phyloP scores from a whole-genome alignment of 257 asterid genomes.

The Solanum sitiens region DNA sequence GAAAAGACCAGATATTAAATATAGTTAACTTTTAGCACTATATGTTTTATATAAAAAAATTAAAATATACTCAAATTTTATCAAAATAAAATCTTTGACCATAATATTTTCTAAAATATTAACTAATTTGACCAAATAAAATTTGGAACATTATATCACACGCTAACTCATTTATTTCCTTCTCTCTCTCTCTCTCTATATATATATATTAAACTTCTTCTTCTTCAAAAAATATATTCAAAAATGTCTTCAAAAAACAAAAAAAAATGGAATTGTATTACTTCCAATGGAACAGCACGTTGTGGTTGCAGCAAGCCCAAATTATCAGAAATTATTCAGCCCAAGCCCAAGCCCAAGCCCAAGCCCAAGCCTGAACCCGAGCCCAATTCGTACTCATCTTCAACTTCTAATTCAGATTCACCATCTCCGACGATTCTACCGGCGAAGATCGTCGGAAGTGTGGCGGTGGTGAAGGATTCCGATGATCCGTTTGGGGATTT shows the following conservation, averaged over 20 bases:
- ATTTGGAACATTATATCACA: background rate
- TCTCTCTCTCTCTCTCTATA: too few relatives aligned
- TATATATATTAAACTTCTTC: background rate
- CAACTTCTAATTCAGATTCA: slow-evolving; percentile 14
- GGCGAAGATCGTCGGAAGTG: slow-evolving; percentile 22
- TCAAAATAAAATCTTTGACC: background rate
- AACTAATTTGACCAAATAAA: background rate
- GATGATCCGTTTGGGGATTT: slow-evolving; percentile 68
- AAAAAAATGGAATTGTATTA: slow-evolving; percentile 13
- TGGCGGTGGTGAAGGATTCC: slow-evolving; percentile 59
- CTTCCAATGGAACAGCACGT: background rate
- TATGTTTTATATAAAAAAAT: too few relatives aligned
- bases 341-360: slow-evolving; percentile 27
- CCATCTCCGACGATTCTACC: background rate
- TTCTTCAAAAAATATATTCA: background rate
- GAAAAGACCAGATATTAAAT: too few relatives aligned
- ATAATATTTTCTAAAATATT: background rate
- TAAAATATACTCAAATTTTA: background rate
- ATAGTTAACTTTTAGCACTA: too few relatives aligned
- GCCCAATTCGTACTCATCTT: slow-evolving; percentile 9
- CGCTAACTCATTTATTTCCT: background rate
- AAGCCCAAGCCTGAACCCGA: slow-evolving; percentile 14
- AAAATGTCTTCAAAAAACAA: slow-evolving; percentile 22
- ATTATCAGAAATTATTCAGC: slow-evolving; percentile 27
- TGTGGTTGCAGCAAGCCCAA: slow-evolving; percentile 46